Conservation (phyloP, 352 stramenopile species). For the Paralagenidium karlingii region DNA sequence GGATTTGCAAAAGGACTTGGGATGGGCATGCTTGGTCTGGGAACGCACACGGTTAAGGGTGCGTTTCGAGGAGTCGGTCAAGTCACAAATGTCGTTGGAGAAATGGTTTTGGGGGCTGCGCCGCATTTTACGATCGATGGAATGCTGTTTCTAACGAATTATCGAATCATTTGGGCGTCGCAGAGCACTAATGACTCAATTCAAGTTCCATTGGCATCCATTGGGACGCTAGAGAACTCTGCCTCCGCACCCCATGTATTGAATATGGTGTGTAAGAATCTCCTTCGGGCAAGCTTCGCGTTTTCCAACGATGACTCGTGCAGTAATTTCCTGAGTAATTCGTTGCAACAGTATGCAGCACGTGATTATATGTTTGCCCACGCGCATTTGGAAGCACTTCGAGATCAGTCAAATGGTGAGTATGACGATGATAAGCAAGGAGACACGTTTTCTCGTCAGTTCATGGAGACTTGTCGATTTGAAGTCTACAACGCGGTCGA, state of each 20-base stretch:
- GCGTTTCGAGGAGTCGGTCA: conserved; percentile 75
- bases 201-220: conserved; percentile 70
- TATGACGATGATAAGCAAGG: conserved; percentile 1
- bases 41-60: conserved; percentile 77
- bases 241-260: conserved; percentile 72
- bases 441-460: not conserved
- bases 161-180: conserved; percentile 78
- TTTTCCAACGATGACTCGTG: conserved; percentile 71
- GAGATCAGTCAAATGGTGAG: not conserved
- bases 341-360: conserved; percentile 56
- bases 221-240: conserved; percentile 65
- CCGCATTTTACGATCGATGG: conserved; percentile 83
- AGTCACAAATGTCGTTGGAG: conserved; percentile 76
- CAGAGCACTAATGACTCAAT: conserved; percentile 65
- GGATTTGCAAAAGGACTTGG: conserved; percentile 79
- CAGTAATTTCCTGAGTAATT: conserved; percentile 56
- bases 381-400: conserved; percentile 14
- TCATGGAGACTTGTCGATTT: no score
- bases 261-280: conserved; percentile 75
- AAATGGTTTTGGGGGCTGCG: conserved; percentile 75
- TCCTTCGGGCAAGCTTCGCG: conserved; percentile 68
- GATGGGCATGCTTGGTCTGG: conserved; percentile 76
- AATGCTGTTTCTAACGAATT: conserved; percentile 70
- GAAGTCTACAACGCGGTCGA: conserved; percentile 44
- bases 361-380: conserved; percentile 67